These are phyloP conservation scores for Trypanosoma vivax DNA, from an alignment of 208 protist species.

Conservation along the genomic window DNA sequence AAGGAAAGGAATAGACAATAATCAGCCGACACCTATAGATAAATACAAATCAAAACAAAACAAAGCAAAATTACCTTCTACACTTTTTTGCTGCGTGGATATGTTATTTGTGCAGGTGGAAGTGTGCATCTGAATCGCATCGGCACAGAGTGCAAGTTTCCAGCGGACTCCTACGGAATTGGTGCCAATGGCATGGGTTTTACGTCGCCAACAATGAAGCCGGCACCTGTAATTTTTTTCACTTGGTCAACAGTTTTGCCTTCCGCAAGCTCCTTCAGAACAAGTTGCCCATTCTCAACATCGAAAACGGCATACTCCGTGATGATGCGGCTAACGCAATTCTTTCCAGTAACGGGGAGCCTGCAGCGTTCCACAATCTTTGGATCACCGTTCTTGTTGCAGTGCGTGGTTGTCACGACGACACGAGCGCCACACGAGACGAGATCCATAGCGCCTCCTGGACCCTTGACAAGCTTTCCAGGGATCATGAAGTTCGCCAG, in stretches of 20 bases:
- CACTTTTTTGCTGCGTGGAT: no score
- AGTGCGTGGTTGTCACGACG: conserved; percentile 96
- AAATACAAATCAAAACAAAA: no score
- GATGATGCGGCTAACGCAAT: conserved; percentile 92
- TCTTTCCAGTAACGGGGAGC: conserved; percentile 89
- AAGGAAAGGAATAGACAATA: no score
- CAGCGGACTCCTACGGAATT: conserved; percentile 11
- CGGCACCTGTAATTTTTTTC: conserved; percentile 69
- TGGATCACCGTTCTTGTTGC: conserved; percentile 86
- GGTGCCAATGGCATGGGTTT: conserved; percentile 74
- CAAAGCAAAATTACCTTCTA: no score
- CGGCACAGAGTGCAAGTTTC: no score
- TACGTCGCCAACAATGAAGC: conserved; percentile 60
- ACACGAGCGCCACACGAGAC: conserved; percentile 90
- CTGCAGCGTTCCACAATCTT: conserved; percentile 94
- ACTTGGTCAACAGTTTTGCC: conserved; percentile 92
- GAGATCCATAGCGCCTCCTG: conserved; percentile 96
- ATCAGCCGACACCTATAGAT: no score
- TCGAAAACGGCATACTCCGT: conserved; percentile 97
- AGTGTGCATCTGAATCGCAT: no score
- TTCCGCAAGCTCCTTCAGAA: conserved; percentile 89
- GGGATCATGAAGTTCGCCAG: conserved; percentile 98
- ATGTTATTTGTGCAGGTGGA: no score
- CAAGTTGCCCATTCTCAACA: conserved; percentile 74
- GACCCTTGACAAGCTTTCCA: conserved; percentile 97